Base-by-base conservation (phyloP, 2,329 filamentous ascomycete species). In the Cephalotrichum gorgonifer region DNA sequence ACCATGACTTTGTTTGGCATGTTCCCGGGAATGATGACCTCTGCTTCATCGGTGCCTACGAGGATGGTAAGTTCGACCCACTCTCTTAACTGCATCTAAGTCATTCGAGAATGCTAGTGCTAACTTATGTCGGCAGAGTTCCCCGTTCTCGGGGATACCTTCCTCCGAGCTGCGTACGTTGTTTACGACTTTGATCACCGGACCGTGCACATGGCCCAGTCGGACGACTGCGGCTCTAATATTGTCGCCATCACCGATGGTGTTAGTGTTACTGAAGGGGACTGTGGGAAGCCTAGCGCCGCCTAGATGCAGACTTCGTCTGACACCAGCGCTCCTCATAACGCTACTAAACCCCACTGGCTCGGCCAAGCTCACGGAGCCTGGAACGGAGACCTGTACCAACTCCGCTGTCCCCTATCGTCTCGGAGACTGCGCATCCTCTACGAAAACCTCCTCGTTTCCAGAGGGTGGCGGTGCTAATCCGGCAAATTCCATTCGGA, bases 171-270 rank as follows among this genome's bases (percentile, higher is more conserved):
- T 31, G 84, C 85, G 0, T 89, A 89, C 56, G 75, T 87, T 12
- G 85, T 89, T 8, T 88, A 86, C 60, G 84, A 88, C 60, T 69
- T 88, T 20, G 77, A 72, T 25, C 86, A 85, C 61, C 80, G 86
- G 60, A 72, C 85, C 64, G 80, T 88, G 54, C 82, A 79, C 2
- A 65, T 88, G 26, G 85, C 83, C 2, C 78, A 83, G 61, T 83
- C 83, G 17, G 43, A 4, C 14, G 26, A 44, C 17, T 44, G 67
- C 52, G 68, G 67, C 25, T 57, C 63, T 22, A 59, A 64, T 23
- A 57, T 70, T 7, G 54, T 67, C 12, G 52, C 64, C 23, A 65
- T 70, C 25, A 56, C 76, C 4, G 49, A 64, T 28, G 58, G 64
- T 26, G 62, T 67, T 17, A 61, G 61, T 6, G 58, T 60, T 14